Evolutionary conservation across 257 asterid genomes (phyloP), one percentile per base, ranked within the genome.

Genomic region (Jasminum sambac): DNA sequence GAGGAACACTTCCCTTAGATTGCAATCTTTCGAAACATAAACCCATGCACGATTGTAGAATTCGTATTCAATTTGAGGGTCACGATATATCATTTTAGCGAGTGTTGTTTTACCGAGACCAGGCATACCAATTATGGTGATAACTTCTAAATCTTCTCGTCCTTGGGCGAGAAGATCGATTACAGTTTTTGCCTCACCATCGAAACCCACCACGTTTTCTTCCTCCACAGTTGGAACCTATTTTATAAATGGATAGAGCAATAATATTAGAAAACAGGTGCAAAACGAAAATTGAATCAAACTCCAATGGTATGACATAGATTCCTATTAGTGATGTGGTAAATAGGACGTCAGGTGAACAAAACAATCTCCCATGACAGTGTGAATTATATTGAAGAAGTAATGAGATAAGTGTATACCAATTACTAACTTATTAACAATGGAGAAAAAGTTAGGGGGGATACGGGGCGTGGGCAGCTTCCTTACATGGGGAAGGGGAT

Each of bases 51-150:
- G 74, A n/a, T 50, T 64, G 37, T 77, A 72, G 67, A 83, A 83
- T 21, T 70, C 43, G 30, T 16, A 67, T 17, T 42, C 66, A n/a
- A 78, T 68, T 5, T 8, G 7, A 21, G 65, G 66, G 61, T 76
- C 71, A 11, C 59, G 69, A 21, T 62, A 83, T 14, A 80, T 62
- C 72, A 67, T 80, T 9, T 68, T 81, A 7, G 84, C 83, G 40
- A 83, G 43, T 19, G 82, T 80, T 5, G 84, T 78, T 74, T 83
- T 83, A 6, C 83, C 85, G 3, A 80, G 83, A 2, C 87, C 80
- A 0, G 85, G 72, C 85, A 80, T 75, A 0, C 85, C 88, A 17
- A 78, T 76, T 37, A 80, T 71, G 5, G 82, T 63, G 64, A 80
- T 57, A 37, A 80, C 82, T 42, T 76, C 83, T 1, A 75, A 69